A percentile compares a stretch with the other conserved stretches of the same genome.
These are phyloP conservation scores for Hypsizygus marmoreus DNA, from an alignment of 768 basidiomycete species.

Conservation along the genomic window DNA sequence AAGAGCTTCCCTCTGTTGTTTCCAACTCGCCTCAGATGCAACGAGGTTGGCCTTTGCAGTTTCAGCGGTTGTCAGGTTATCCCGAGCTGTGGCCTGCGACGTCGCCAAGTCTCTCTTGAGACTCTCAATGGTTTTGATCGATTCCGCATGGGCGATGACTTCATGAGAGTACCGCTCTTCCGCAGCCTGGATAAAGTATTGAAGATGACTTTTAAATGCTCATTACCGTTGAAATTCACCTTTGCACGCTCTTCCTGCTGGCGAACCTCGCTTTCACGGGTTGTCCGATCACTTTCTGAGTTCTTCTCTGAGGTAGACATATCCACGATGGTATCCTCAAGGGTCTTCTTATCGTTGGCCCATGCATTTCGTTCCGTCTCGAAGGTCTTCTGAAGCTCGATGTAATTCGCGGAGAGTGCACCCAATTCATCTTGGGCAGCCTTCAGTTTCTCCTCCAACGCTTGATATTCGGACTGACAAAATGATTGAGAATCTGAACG, in stretches of 20 bases:
- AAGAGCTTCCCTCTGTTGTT: conserved; percentile 71
- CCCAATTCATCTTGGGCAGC: conserved; percentile 55
- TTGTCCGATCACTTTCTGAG: conserved; percentile 61
- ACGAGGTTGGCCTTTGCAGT: conserved; percentile 74
- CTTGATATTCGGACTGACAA: conserved; percentile 60
- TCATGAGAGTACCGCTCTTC: conserved; percentile 82
- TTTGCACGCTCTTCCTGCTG: conserved; percentile 69
- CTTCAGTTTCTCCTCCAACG: conserved; percentile 63
- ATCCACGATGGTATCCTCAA: conserved; percentile 83
- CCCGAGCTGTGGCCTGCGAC: conserved; percentile 54
- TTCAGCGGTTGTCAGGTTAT: conserved; percentile 63
- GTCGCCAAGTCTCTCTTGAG: conserved; percentile 64
- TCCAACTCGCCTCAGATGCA: conserved; percentile 79
- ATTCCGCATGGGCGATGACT: conserved; percentile 83
- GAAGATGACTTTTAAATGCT: neutral
- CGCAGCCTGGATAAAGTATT: conserved; percentile 47
- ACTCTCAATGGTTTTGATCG: conserved; percentile 69
- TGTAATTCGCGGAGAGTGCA: conserved; percentile 48
- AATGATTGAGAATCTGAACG: neutral
- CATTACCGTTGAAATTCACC: conserved; percentile 35
- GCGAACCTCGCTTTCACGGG: conserved; percentile 67
- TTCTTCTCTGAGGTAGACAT: conserved; percentile 74
- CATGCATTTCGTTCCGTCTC: conserved; percentile 73
- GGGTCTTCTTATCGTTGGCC: conserved; percentile 75
- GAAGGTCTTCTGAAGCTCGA: conserved; percentile 62